phyloP scores from a whole-genome alignment of 2,329 filamentous ascomycete genomes.

The Didymosphaeria variabile region DNA sequence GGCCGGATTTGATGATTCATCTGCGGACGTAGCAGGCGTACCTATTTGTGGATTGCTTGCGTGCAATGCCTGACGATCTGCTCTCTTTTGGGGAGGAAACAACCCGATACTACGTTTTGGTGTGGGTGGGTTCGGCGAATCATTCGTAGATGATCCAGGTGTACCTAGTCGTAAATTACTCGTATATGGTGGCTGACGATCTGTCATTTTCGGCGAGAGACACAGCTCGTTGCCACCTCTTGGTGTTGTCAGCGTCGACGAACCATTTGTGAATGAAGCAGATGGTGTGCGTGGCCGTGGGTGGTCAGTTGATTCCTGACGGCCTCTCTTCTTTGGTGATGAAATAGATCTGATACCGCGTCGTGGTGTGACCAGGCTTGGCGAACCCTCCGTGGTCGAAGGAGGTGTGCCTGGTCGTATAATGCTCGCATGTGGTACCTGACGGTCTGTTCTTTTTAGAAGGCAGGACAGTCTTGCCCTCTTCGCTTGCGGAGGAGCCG shows the following conservation, averaged over 20 bases:
- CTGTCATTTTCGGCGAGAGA: background rate
- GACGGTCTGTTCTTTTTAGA: background rate
- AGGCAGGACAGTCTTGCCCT: background rate
- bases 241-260: background rate
- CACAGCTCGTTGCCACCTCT: background rate
- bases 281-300: background rate
- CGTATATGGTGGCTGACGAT: background rate
- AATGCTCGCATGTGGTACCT: background rate
- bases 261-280: background rate
- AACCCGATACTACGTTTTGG: background rate
- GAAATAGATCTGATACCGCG: background rate
- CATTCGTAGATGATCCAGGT: background rate
- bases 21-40: background rate
- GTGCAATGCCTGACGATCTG: background rate
- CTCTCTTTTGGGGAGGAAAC: background rate
- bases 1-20: background rate
- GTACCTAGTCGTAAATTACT: background rate
- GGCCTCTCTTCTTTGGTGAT: no score
- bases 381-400: background rate
- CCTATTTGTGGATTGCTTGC: background rate
- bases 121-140: background rate
- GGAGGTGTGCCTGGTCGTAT: background rate
- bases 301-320: no score
- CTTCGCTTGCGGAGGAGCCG: background rate
- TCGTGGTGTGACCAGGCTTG: background rate